These are phyloP conservation scores for Moelleriella libera DNA, from an alignment of 2,329 filamentous ascomycete species.

Conservation along the genomic window DNA sequence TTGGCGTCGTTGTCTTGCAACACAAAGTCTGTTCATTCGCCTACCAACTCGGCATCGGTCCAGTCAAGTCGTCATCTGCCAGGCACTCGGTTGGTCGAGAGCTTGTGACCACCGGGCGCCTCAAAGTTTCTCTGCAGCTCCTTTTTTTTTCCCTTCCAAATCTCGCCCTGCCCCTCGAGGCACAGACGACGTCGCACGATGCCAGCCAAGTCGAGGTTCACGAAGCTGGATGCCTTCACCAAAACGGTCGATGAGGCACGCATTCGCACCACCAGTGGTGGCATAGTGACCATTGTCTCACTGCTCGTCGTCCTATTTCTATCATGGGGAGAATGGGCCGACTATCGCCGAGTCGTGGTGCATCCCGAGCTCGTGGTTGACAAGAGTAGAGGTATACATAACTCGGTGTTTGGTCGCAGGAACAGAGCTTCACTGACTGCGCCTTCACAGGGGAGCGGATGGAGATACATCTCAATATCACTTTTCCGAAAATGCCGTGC, in stretches of 20 bases:
- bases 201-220: slow-evolving; percentile 87
- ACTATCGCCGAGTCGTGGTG: slow-evolving; percentile 76
- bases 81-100: background rate
- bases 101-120: background rate
- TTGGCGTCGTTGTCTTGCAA: background rate
- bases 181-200: slow-evolving; percentile 29
- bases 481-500: slow-evolving; percentile 86
- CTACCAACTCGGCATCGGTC: background rate
- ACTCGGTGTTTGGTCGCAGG: background rate
- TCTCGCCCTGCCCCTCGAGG: background rate
- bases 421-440: slow-evolving; percentile 7
- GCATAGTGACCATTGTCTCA: slow-evolving; percentile 85
- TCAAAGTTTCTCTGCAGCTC: background rate
- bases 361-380: slow-evolving; percentile 91
- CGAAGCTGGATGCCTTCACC: slow-evolving; percentile 92
- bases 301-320: slow-evolving; percentile 80
- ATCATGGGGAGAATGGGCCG: slow-evolving; percentile 88
- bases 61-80: background rate
- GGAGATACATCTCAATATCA: slow-evolving; percentile 97
- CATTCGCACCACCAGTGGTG: slow-evolving; percentile 87
- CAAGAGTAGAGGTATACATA: slow-evolving; percentile 69
- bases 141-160: background rate
- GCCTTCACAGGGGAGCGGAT: slow-evolving; percentile 67
- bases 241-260: slow-evolving; percentile 98
- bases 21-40: too few species aligned